These are phyloP conservation scores for Kwoniella europaea DNA, from an alignment of 768 basidiomycete species.

Conservation along the genomic window DNA sequence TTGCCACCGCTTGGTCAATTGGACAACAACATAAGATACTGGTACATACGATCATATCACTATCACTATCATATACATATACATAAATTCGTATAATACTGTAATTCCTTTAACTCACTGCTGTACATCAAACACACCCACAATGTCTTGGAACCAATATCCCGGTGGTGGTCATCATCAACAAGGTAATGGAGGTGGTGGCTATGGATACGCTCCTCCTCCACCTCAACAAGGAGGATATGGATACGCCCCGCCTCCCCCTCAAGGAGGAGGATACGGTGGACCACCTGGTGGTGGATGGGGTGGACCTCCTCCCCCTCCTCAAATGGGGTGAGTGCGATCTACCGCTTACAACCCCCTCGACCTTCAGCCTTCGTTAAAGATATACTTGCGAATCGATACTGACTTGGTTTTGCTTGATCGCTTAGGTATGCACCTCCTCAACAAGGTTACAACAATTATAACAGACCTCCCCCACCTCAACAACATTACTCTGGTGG, in stretches of 20 bases:
- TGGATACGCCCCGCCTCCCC: constrained; percentile 32
- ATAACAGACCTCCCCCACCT: constrained; percentile 27
- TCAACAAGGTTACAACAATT: constrained; percentile 19
- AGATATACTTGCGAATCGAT: background rate
- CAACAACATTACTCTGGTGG: constrained; percentile 21
- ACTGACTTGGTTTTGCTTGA: background rate
- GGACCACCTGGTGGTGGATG: constrained; percentile 13
- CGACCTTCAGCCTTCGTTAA: no score
- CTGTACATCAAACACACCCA: background rate
- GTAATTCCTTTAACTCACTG: no score
- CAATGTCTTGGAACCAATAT: constrained; percentile 53
- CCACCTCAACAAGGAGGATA: constrained; percentile 30
- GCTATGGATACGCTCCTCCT: constrained; percentile 25
- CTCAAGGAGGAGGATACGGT: constrained; percentile 25
- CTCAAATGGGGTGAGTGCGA: constrained; percentile 29
- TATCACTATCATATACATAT: background rate
- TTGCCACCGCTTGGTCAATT: background rate
- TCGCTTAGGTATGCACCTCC: constrained; percentile 15
- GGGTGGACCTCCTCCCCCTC: constrained; percentile 16
- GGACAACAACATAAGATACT: background rate
- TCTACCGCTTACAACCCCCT: no score
- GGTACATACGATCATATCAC: background rate
- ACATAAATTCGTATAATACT: background rate
- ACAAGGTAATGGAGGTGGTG: constrained; percentile 24
- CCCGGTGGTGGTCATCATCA: constrained; percentile 47